Conservation (phyloP, 2,329 filamentous ascomycete genomes). For the Torrubiellomyces zombiae region DNA sequence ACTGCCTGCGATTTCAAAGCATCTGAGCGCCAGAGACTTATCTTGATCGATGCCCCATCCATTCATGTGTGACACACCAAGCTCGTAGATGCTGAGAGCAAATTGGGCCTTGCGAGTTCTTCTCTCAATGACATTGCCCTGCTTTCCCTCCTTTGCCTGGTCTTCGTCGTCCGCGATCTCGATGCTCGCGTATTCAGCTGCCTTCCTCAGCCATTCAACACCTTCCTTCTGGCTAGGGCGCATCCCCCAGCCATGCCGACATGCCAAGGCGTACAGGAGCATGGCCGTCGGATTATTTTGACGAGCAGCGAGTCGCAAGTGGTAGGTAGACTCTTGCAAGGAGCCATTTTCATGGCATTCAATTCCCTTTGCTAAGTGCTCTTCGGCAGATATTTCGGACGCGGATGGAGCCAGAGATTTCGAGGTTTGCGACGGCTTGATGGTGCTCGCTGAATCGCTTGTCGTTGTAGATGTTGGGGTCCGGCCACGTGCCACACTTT, state of each 20-base stretch:
- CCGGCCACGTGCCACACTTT: conserved; percentile 23
- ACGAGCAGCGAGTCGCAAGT: conserved; percentile 75
- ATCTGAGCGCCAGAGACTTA: conserved; percentile 69
- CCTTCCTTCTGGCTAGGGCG: conserved; percentile 79
- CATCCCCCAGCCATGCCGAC: conserved; percentile 96
- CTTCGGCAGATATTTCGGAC: conserved; percentile 62
- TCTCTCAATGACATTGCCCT: conserved; percentile 48
- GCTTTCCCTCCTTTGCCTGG: conserved; percentile 42
- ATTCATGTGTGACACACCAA: conserved; percentile 94
- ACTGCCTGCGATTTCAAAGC: conserved; percentile 91
- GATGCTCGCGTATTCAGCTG: conserved; percentile 66
- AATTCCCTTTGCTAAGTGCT: conserved; percentile 82
- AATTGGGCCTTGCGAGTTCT: conserved; percentile 86
- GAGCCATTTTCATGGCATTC: conserved; percentile 76
- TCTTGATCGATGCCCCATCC: conserved; percentile 96
- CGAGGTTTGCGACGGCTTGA: conserved; percentile 22
- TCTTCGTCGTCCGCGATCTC: conserved; percentile 75
- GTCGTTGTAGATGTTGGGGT: conserved; percentile 31
- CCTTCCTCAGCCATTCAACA: conserved; percentile 80
- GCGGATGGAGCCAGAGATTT: conserved; percentile 35
- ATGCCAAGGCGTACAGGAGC: conserved; percentile 89
- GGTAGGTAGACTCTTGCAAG: conserved; percentile 88
- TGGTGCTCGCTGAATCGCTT: conserved; percentile 38
- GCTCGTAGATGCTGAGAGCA: conserved; percentile 86
- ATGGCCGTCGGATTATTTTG: conserved; percentile 83